A percentile compares a stretch with the other conserved stretches of the same genome.
Evolutionary conservation across 139 green algal genomes (phyloP).

Genomic region (Ettlia oleoabundans): DNA sequence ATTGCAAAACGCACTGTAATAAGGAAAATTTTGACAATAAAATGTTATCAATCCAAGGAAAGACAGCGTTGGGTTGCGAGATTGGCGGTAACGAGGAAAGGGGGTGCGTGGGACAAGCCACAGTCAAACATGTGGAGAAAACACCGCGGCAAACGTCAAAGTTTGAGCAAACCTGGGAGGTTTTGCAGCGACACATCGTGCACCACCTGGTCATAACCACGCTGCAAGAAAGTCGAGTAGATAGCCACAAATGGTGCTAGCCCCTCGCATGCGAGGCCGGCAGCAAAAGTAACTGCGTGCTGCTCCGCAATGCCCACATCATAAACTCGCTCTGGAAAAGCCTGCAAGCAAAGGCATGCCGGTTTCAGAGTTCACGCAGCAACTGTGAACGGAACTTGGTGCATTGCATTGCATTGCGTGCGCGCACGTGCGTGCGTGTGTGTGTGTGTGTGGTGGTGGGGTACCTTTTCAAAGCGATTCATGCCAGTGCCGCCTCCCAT

Average conservation of each 20-base stretch:
- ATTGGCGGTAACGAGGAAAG: too few species aligned
- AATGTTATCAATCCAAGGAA: too few species aligned
- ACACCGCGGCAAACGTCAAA: too few species aligned
- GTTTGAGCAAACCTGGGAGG: slow-evolving; percentile 94
- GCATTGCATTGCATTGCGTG: too few species aligned
- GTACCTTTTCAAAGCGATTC: slow-evolving; percentile 72
- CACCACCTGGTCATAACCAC: slow-evolving; percentile 96
- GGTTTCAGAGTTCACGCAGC: too few species aligned
- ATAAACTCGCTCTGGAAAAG: slow-evolving; percentile 90
- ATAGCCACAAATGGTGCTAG: slow-evolving; percentile 95
- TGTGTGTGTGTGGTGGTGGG: too few species aligned
- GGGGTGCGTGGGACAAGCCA: too few species aligned
- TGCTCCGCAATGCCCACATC: slow-evolving; percentile 99
- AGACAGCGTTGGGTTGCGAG: too few species aligned
- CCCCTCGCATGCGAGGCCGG: slow-evolving; percentile 94
- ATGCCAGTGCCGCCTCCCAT: slow-evolving; percentile 99
- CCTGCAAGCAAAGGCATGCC: too few species aligned
- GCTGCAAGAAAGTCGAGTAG: slow-evolving; percentile 99
- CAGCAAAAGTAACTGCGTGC: slow-evolving; percentile 97
- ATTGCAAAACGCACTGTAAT: slow-evolving; percentile 95
- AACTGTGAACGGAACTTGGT: too few species aligned
- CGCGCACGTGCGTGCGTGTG: too few species aligned
- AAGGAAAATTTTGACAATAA: neutral
- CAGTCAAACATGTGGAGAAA: too few species aligned
- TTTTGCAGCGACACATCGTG: slow-evolving; percentile 98